Base-by-base conservation (phyloP, 129 eudicot genomes). In the Flaveria robusta region DNA sequence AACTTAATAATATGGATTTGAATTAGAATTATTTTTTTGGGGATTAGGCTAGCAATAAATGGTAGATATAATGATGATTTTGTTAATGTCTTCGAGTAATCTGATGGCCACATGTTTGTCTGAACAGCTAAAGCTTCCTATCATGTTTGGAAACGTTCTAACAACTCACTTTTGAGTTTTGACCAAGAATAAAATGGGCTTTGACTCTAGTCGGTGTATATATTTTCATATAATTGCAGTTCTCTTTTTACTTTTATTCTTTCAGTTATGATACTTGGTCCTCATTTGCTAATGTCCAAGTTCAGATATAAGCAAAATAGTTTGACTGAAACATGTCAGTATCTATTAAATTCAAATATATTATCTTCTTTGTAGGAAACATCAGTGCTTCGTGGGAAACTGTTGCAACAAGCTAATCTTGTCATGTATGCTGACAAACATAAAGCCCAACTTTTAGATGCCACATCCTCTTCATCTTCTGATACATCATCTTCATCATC, bases 361-460 rank as follows among this genome's bases (percentile, higher is more conserved):
- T 76, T 54, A 71, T 16, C 3, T 22, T 75, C 24, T 67, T 78
- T 59, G 78, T 72, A 94, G 99, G 99, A 91, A 81, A 86, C 92
- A 31, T 94, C 99, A 37, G 74, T 84, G 52, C 83, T 94, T 60
- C 83, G 89, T 77, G 81, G 89, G 74, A 91, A 86, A 82, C 92
- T 94, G 70, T 84, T 89, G 86, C 85, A 58, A 31, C 89, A 87
- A 84, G 45, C 69, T 64, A 91, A 89, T 83, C 97, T 94, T 83
- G 96, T 91, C 55, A 74, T 60, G 42, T 91, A 89, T 81, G 88
- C 96, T 64, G 92, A 91, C 16, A 86, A 80, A 71, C 91, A 80
- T 72, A 87, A 87, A 76, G 27, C 64, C 0, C 85, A 88, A 66
- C 82, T 86, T 47, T 43, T 89, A 62, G 92, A 85, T 68, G 74